Evolutionary conservation across 23 red algal genomes (phyloP).

Genomic region (Gracilaria caudata): DNA sequence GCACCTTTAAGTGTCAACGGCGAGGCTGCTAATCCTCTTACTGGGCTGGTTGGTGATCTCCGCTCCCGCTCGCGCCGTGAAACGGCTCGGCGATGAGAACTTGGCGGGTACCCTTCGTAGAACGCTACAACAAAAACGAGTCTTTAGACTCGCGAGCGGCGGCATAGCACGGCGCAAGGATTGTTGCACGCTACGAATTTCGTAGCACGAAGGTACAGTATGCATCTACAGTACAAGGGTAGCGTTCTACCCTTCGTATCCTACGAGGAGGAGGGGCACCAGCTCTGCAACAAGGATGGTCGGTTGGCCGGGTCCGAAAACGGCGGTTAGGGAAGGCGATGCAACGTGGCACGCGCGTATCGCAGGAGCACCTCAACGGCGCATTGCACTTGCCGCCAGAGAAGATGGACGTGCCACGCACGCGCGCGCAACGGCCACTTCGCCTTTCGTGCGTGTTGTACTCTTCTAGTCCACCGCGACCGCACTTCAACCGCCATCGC

Average conservation of each 20-base stretch:
- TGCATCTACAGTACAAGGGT: no score
- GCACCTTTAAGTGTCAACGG: no score
- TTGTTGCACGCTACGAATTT: no score
- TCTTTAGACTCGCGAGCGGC: not conserved
- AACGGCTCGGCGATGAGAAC: no score
- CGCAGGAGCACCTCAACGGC: not conserved
- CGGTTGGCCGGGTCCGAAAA: not conserved
- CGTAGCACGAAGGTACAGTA: not conserved
- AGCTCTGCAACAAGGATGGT: slow-evolving; percentile 7
- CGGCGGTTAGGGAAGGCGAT: not conserved
- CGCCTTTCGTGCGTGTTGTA: slow-evolving; percentile 7
- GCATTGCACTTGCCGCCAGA: not conserved
- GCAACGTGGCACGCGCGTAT: not conserved
- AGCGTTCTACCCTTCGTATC: no score
- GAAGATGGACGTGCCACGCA: slow-evolving; percentile 5
- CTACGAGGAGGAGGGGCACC: not conserved
- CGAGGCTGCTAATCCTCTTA: no score
- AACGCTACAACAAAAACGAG: no score
- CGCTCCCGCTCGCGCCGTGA: no score
- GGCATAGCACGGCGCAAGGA: no score
- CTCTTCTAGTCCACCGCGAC: not conserved
- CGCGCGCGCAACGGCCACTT: slow-evolving; percentile 27
- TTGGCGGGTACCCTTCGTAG: no score
- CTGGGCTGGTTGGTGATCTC: no score
- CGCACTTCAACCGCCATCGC: not conserved